Base-by-base conservation (phyloP, 208 protist species). In the Leishmania aethiopica region DNA sequence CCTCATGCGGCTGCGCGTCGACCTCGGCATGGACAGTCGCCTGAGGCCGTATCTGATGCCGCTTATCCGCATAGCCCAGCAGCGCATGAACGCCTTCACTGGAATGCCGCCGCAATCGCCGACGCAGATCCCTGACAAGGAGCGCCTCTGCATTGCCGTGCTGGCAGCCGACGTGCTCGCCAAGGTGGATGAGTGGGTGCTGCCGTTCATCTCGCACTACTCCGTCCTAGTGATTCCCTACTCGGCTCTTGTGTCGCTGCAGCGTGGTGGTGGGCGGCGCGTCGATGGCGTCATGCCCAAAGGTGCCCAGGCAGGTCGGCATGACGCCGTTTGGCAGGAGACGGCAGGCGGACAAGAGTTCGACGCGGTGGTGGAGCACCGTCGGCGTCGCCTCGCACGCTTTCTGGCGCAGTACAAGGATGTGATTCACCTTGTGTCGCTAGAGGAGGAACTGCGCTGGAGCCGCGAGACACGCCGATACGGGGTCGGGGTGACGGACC, bases 201-300 rank as follows among this genome's bases (percentile, higher is more conserved):
- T 93, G 80, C 94, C 94, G 5, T 96, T 96, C 86, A 78, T 95
- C 78, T 75, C 86, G 32, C 86, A 95, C 79, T 97, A 96, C 82
- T 96, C 93, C 15, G 88, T 89, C 6, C 79, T 96, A 2, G 92
- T 97, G 35, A 94, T 97, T 79, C 92, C 93, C 37, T 87, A 95
- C 83, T 93, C 90, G 19, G 82, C 93, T 40, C 71, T 96, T 45
- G 73, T 93, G 19, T 84, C 88, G 40, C 74, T 97, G 71, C 91
- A 90, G 73, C n/a, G 47, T n/a, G 88, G 89, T 13, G 71, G 87
- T 42, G 92, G 90, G 19, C 80, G 86, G 28, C 86, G 89, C 51
- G 78, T 91, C 2, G 90, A 93, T 6, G 87, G 85, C 13, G 77
- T 77, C 37, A 85, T 82, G 80, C 78, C 84, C 47, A 89, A 88